phyloP scores from a whole-genome alignment of 805 yeast genomes.

The Sugiyamaella qingdaonensis region DNA sequence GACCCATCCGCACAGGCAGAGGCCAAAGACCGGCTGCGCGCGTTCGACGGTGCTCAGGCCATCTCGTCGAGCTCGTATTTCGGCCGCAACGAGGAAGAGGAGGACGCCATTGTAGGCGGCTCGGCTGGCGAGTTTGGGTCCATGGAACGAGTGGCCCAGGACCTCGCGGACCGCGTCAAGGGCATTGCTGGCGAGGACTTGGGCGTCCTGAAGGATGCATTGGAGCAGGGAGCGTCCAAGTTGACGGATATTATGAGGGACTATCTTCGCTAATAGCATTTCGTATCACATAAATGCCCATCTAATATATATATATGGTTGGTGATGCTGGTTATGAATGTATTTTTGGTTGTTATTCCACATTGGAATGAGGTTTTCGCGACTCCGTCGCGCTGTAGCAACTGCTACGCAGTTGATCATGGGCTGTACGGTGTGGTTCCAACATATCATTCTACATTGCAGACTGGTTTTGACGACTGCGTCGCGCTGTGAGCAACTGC shows the following conservation, averaged over 20 bases:
- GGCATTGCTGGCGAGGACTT: slow-evolving; percentile 85
- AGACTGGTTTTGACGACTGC: too few species aligned
- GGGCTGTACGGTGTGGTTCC: too few species aligned
- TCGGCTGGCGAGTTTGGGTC: slow-evolving; percentile 33
- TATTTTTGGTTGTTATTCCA: background rate
- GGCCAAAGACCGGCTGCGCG: slow-evolving; percentile 74
- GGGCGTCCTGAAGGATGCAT: slow-evolving; percentile 81
- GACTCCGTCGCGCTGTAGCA: too few species aligned
- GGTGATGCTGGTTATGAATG: background rate
- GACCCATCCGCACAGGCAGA: slow-evolving; percentile 76
- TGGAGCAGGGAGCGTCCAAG: slow-evolving; percentile 91
- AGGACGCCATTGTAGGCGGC: slow-evolving; percentile 29
- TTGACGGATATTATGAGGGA: slow-evolving; percentile 83
- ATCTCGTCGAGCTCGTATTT: slow-evolving; percentile 91
- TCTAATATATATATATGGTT: background rate
- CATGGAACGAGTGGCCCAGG: slow-evolving; percentile 56
- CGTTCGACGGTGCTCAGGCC: slow-evolving; percentile 80
- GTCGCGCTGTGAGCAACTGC: too few species aligned
- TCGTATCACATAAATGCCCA: background rate
- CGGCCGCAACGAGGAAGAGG: slow-evolving; percentile 68
- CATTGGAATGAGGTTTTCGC: too few species aligned
- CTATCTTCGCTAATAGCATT: slow-evolving; percentile 48
- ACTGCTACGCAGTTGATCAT: too few species aligned
- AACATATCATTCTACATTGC: too few species aligned
- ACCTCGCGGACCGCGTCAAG: slow-evolving; percentile 62